These are phyloP conservation scores for Rhizomucor miehei DNA, from an alignment of 371 early-diverging fungal species.

Conservation along the genomic window DNA sequence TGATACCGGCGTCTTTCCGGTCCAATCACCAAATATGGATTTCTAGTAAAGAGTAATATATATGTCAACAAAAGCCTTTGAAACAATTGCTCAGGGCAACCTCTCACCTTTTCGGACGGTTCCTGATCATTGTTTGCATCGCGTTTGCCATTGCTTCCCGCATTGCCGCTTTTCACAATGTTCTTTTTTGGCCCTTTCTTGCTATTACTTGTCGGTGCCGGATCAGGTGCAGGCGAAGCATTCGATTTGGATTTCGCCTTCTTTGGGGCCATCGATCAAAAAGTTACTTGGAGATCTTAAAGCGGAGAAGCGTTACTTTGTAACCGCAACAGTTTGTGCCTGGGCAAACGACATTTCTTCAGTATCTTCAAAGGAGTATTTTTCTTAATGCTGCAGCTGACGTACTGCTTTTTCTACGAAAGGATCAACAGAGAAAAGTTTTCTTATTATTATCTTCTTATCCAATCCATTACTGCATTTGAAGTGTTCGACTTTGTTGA, in stretches of 20 bases:
- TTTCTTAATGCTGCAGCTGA: too few relatives aligned
- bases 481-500: too few relatives aligned
- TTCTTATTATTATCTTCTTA: too few relatives aligned
- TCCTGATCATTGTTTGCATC: conserved; percentile 11
- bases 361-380: too few relatives aligned
- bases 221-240: not conserved
- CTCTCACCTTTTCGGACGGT: conserved; percentile 15
- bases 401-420: too few relatives aligned
- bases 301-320: too few relatives aligned
- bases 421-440: too few relatives aligned
- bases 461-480: too few relatives aligned
- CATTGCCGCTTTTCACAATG: conserved; percentile 45
- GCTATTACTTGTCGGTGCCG: conserved; percentile 6
- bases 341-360: too few relatives aligned
- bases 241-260: conserved; percentile 1
- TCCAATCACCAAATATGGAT: conserved; percentile 75
- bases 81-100: not conserved
- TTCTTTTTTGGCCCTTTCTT: conserved; percentile 10
- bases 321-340: too few relatives aligned
- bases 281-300: too few relatives aligned
- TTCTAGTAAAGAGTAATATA: conserved; percentile 1
- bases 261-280: too few relatives aligned
- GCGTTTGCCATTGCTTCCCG: conserved; percentile 11
- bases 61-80: not conserved
- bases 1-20: conserved; percentile 81